Percentiles rank a stretch among this genome's conserved stretches.
Evolutionary conservation across 768 basidiomycete species (phyloP).

Genomic region (Xerocomus spinulosus): DNA sequence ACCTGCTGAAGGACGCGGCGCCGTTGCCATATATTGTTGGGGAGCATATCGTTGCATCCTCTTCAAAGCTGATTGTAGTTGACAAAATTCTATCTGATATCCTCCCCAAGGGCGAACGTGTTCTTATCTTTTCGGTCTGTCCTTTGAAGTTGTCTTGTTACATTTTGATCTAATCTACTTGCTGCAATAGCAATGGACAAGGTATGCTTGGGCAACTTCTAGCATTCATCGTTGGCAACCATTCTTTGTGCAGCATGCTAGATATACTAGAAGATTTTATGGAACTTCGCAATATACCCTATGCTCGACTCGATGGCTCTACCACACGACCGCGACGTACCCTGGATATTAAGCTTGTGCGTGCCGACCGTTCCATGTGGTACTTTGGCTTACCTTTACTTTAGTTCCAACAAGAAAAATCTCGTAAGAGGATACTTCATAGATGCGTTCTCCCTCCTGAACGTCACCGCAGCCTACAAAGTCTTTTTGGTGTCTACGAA

Average conservation of each 20-base stretch:
- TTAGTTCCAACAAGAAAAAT: slow-evolving; percentile 56
- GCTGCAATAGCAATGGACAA: slow-evolving; percentile 53
- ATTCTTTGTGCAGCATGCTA: slow-evolving; percentile 47
- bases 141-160: background rate
- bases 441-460: slow-evolving; percentile 3
- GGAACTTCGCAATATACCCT: slow-evolving; percentile 51
- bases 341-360: slow-evolving; percentile 53
- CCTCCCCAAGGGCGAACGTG: slow-evolving; percentile 56
- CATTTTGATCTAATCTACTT: slow-evolving; percentile 4
- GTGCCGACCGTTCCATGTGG: slow-evolving; percentile 7
- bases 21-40: slow-evolving; percentile 48
- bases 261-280: slow-evolving; percentile 67
- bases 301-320: slow-evolving; percentile 56
- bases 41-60: slow-evolving; percentile 53
- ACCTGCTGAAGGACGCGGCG: slow-evolving; percentile 45
- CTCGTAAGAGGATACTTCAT: slow-evolving; percentile 36
- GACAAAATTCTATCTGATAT: slow-evolving; percentile 56
- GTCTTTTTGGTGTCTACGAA: slow-evolving; percentile 68
- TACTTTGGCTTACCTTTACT: slow-evolving; percentile 1
- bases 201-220: slow-evolving; percentile 24
- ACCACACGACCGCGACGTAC: slow-evolving; percentile 50
- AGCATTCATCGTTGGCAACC: background rate
- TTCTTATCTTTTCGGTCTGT: slow-evolving; percentile 59
- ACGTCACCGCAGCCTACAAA: slow-evolving; percentile 43
- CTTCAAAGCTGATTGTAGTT: slow-evolving; percentile 51